Base-by-base conservation (phyloP, 1,284 basidiomycete species). In the Apiotrichum brassicae region DNA sequence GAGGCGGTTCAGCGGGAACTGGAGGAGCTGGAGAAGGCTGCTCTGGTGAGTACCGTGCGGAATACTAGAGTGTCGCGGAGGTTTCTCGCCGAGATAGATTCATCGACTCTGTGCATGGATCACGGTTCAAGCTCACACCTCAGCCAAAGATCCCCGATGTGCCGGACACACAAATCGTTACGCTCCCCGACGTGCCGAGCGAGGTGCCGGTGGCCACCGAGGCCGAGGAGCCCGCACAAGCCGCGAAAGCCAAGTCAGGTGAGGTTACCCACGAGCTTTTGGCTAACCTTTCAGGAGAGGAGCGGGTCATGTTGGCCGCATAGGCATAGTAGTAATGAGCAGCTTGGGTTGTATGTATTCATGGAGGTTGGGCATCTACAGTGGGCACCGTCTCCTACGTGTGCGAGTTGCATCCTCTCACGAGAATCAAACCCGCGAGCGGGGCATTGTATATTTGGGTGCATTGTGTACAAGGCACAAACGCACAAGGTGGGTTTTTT, bases 1-100 rank as follows among this genome's bases (percentile, higher is more conserved):
- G 92, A 95, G 44, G 86, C 83, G 11, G 94, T 98, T 0, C 87
- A 93, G 64, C 76, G 76, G 4, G 94, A 98, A 66, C 76, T 97
- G 32, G 76, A 72, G 28, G 75, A 77, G 46, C 70, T 97, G 18
- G 82, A 93, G 66, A 72, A 71, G 23, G 82, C 85, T 62, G 74
- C 79, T 22, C 26, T 70, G 62, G 68, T 70, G 40, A 39, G 63
- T 57, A 6, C 33, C n/a, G 13, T 7, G n/a, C n/a, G n/a, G n/a
- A n/a, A n/a, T n/a, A n/a, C n/a, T n/a, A n/a, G n/a, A n/a, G n/a
- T 30, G 7, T 9, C 33, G 33, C 8, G 33, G 33, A n/a, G n/a
- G n/a, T 6, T 11, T 34, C 11, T 9, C 33, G 33, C 11, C 14
- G 28, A 14, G 8, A 30, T 30, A 7, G 28, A 8, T 30, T n/a